A percentile compares a stretch with the other conserved stretches of the same genome.
Conservation (phyloP, 305 asterid genomes). For the Plantago lanceolata region DNA sequence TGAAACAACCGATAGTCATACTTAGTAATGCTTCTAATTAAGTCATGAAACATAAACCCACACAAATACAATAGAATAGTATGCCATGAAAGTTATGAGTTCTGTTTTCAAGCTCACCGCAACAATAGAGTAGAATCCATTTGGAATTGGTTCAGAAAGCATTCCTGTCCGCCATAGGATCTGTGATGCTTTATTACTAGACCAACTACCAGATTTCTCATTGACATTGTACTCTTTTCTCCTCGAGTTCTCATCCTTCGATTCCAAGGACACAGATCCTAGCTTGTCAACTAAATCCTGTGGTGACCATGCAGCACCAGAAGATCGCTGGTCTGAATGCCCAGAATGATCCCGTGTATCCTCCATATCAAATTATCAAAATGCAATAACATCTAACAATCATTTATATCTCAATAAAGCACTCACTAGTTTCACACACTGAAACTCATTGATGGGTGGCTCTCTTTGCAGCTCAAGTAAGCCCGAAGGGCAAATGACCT, state of each 20-base stretch:
- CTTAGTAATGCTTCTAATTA: conserved; percentile 15
- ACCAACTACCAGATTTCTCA: conserved; percentile 43
- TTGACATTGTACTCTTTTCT: conserved; percentile 39
- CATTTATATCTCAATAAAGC: conserved; percentile 32
- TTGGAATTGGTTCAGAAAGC: conserved; percentile 83
- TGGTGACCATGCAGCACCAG: conserved; percentile 64
- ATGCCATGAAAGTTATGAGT: conserved; percentile 20
- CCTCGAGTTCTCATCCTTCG: conserved; percentile 42
- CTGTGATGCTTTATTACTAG: conserved; percentile 66
- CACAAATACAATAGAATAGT: conserved; percentile 9
- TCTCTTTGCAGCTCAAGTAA: conserved; percentile 27
- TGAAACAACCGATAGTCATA: conserved; percentile 13
- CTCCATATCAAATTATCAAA: conserved; percentile 51
- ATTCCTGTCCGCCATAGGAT: conserved; percentile 85
- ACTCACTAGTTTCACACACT: conserved; percentile 24
- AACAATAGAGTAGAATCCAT: conserved; percentile 89
- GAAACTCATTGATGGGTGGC: conserved; percentile 26
- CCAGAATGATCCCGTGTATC: conserved; percentile 53
- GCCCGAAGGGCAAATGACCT: conserved; percentile 42
- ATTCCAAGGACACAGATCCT: conserved; percentile 69
- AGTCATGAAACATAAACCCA: conserved; percentile 12
- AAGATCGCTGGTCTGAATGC: conserved; percentile 53
- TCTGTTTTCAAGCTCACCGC: conserved; percentile 60
- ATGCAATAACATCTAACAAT: conserved; percentile 36
- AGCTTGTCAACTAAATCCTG: conserved; percentile 61